Evolutionary conservation across 768 basidiomycete genomes (phyloP).

Genomic region (Lentinula edodes): DNA sequence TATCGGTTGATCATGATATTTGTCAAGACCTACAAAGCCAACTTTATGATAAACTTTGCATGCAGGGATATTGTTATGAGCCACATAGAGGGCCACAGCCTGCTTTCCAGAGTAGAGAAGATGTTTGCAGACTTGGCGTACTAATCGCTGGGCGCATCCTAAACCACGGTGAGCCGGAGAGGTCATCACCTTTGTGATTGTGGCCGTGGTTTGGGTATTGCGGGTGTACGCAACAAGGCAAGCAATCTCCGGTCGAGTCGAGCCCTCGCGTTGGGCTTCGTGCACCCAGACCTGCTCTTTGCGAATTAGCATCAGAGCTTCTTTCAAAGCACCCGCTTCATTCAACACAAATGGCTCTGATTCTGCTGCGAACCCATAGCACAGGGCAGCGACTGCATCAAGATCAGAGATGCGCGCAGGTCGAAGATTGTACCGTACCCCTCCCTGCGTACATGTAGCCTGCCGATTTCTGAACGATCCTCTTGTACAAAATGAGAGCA

Average conservation of each 20-base stretch:
- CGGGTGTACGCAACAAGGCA: constrained; percentile 48
- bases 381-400: constrained; percentile 27
- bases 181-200: constrained; percentile 52
- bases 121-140: constrained; percentile 34
- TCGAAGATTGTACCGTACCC: constrained; percentile 12
- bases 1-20: constrained; percentile 6
- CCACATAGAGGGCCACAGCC: constrained; percentile 45
- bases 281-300: constrained; percentile 42
- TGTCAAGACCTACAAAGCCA: constrained; percentile 40
- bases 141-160: constrained; percentile 44
- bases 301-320: constrained; percentile 35
- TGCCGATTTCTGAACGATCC: constrained; percentile 27
- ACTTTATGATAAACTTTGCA: constrained; percentile 39
- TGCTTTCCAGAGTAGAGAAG: constrained; percentile 29
- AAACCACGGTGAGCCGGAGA: constrained; percentile 30
- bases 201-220: constrained; percentile 34
- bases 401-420: constrained; percentile 9
- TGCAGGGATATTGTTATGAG: constrained; percentile 33
- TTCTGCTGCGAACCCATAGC: constrained; percentile 36
- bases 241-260: constrained; percentile 27
- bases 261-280: constrained; percentile 17
- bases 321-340: constrained; percentile 25
- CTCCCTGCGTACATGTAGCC: constrained; percentile 16
- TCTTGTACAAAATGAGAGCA: constrained; percentile 38
- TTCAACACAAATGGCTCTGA: constrained; percentile 43